These are phyloP conservation scores for Suhomyces vadensis DNA, from an alignment of 805 yeast genomes.

Conservation along the genomic window DNA sequence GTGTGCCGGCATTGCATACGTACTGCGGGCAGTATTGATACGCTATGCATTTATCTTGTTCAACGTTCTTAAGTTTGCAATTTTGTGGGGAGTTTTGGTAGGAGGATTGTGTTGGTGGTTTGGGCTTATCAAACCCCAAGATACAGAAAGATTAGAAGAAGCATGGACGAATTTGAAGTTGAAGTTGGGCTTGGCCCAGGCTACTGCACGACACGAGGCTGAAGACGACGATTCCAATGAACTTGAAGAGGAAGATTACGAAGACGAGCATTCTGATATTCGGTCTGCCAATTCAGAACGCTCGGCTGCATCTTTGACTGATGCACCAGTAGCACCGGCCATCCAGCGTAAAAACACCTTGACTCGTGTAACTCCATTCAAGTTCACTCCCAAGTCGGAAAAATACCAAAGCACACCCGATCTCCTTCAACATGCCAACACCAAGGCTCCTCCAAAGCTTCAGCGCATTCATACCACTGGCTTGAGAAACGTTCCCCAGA, in stretches of 20 bases:
- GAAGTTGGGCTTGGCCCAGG: background rate
- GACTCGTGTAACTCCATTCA: slow-evolving; percentile 26
- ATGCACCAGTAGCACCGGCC: background rate
- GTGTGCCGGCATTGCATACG: slow-evolving; percentile 22
- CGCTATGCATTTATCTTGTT: slow-evolving; percentile 21
- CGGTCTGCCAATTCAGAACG: background rate
- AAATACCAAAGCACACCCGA: slow-evolving; percentile 20
- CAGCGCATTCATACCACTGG: slow-evolving; percentile 19
- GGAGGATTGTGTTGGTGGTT: slow-evolving; percentile 31
- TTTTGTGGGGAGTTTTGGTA: slow-evolving; percentile 24
- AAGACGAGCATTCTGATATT: background rate
- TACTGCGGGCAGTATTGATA: slow-evolving; percentile 22
- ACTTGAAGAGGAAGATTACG: background rate
- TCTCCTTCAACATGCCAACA: slow-evolving; percentile 11
- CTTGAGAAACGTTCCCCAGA: slow-evolving; percentile 5
- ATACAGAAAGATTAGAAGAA: slow-evolving; percentile 10
- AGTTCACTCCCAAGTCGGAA: slow-evolving; percentile 7
- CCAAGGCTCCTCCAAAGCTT: slow-evolving; percentile 16
- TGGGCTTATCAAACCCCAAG: slow-evolving; percentile 25
- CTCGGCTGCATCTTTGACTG: background rate
- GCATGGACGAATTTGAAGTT: slow-evolving; percentile 7
- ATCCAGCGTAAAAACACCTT: slow-evolving; percentile 18
- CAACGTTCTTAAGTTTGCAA: slow-evolving; percentile 22
- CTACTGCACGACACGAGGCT: background rate
- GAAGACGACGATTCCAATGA: background rate